phyloP scores from a whole-genome alignment of 108 stramenopile species.

The Conticribra guillardii region DNA sequence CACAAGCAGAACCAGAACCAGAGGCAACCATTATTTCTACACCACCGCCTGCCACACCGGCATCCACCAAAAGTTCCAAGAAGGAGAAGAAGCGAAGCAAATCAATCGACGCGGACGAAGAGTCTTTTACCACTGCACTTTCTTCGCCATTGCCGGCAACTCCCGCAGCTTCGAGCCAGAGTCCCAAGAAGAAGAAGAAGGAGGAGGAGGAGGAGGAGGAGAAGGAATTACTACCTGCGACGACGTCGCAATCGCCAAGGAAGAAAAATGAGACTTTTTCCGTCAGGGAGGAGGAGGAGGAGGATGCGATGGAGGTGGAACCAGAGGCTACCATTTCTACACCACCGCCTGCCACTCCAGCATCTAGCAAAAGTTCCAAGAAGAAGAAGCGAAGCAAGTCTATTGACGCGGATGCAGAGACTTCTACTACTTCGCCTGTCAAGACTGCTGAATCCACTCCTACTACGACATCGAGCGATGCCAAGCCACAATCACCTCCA shows the following conservation, averaged over 20 bases:
- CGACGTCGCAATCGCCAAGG: too few relatives aligned
- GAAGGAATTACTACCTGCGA: too few relatives aligned
- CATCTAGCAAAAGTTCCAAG: conserved; percentile 9
- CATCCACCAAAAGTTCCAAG: conserved; percentile 11
- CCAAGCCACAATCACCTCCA: too few relatives aligned
- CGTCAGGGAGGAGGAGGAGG: too few relatives aligned
- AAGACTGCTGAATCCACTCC: too few relatives aligned
- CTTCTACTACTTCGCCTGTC: conserved; percentile 1
- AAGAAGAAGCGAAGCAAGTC: conserved; percentile 25
- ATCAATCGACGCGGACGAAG: conserved; percentile 1
- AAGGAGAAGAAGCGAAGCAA: conserved; percentile 25
- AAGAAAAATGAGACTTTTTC: too few relatives aligned
- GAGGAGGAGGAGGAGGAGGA: too few relatives aligned
- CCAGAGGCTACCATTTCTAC: background rate
- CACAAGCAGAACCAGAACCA: too few relatives aligned
- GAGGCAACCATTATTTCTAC: background rate
- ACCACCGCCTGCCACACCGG: background rate
- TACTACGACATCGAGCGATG: too few relatives aligned
- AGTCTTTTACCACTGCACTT: background rate
- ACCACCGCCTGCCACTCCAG: background rate
- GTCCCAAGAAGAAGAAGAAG: too few relatives aligned
- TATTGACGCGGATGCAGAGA: background rate
- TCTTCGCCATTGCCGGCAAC: background rate
- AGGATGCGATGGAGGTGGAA: too few relatives aligned
- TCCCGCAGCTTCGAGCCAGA: background rate